Evolutionary conservation across 208 protist genomes (phyloP), one percentile per base, ranked within the genome.

Genomic region (Leishmania lainsoni): DNA sequence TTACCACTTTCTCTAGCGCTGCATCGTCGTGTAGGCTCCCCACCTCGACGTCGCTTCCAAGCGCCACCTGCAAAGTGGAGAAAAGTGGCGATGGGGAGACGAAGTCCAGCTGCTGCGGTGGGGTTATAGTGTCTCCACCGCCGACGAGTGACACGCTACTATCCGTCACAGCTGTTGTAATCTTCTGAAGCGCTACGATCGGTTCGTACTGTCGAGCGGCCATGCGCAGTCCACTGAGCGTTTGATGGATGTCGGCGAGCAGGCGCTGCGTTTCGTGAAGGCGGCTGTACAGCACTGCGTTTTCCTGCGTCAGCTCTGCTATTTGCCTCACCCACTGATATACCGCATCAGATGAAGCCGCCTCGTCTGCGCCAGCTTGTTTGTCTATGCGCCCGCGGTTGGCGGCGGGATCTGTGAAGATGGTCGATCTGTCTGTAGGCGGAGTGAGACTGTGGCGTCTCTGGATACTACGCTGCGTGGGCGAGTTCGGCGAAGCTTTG

Each of bases 191-290:
- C 2, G 54, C 70, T 2, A 74, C 20, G 9, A 76, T 76, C 14
- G 66, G 70, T 74, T 76, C 78, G 29, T 78, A 82, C 58, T 80
- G 77, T 68, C 14, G 51, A 29, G 82, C 56, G 2, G 82, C 82
- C 61, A 56, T n/a, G 22, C 49, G 10, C 45, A 86, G 45, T 8
- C 45, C 66, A 4, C 65, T 75, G 39, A 78, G 82, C 16, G 82
- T 49, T 10, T 79, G 56, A 4, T 63, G 16, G 20, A 86, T 78
- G 51, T 61, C 78, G 29, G 45, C 66, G 16, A 86, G 32, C 10
- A 63, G 39, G 4, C 42, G 29, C 10, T 80, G 77, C 16, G 80
- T 29, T 16, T 45, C 12, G 12, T 42, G 29, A 9, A 81, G 32
- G 0, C 78, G 66, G 22, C 51, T 26, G 49, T 29, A 74, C 32